Evolutionary conservation across 202 grass and related monocot genomes (phyloP), one percentile per base, ranked within the genome.

Genomic region (Setaria italica): DNA sequence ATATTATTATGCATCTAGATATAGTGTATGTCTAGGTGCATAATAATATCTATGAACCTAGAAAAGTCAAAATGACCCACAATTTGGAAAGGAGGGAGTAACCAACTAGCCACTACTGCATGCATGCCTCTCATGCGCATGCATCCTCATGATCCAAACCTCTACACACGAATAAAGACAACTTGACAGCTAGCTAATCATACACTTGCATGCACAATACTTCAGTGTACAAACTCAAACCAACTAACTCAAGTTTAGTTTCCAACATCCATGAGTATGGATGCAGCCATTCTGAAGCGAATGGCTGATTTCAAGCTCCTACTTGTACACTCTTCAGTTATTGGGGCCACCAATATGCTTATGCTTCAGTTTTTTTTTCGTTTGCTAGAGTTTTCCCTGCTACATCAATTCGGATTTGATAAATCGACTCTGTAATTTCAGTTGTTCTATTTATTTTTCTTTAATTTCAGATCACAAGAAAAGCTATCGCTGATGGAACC

Each of bases 401-500:
- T 65, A 48, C 56, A 47, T 72, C 35, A 60, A 66, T 67, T 50
- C 80, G 76, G 46, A 50, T 62, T 63, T 6, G 39, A 55, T 87
- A 80, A 13, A 49, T 49, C 9, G 35, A 41, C 43, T 62, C 45
- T 79, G 49, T 79, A 60, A 47, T 71, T 33, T 85, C 33, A 80
- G 8, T 86, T 85, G 25, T 15, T 81, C 13, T 70, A 84, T 32
- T 68, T 45, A 43, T 53, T 37, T 86, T 53, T 48, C 8, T 87
- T 50, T 80, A 78, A 66, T 89, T 90, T 59, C 88, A 99, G 96
- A 76, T 95, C 6, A 88, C 80, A 42, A 92, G 55, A 77, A 95
- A 94, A 66, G 90, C 91, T 66, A 74, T 86, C 72, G 72, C 78
- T 43, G 93, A 99, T 74, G 93, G 90, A 84, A 99, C 90, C 32